Evolutionary conservation across 805 yeast species (phyloP).

Genomic region (Candida wancherniae): DNA sequence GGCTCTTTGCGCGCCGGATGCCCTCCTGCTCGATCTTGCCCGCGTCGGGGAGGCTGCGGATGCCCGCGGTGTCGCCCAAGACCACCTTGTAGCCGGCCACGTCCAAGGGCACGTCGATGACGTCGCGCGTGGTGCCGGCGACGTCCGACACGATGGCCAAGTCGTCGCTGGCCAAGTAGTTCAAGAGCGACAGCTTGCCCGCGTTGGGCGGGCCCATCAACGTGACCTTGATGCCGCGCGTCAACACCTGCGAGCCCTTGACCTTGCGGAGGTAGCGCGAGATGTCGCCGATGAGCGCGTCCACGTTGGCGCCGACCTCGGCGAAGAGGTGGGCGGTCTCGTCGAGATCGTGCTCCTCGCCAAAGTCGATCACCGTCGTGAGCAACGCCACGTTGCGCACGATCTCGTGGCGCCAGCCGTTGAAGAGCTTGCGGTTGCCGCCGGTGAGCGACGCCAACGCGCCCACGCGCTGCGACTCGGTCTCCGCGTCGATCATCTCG

Average conservation of each 20-base stretch:
- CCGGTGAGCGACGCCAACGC: constrained; percentile 76
- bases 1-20: constrained; percentile 65
- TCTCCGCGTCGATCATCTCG: constrained; percentile 88
- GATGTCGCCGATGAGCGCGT: constrained; percentile 42
- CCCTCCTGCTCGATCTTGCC: constrained; percentile 77
- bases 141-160: constrained; percentile 87
- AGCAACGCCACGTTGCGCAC: constrained; percentile 65
- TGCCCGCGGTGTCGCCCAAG: constrained; percentile 91
- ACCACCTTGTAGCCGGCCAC: constrained; percentile 79
- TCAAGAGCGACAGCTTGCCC: constrained; percentile 86
- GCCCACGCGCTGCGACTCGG: constrained; percentile 78
- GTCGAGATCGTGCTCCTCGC: constrained; percentile 85
- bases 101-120: constrained; percentile 75
- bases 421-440: constrained; percentile 48
- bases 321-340: constrained; percentile 52
- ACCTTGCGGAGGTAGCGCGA: constrained; percentile 41
- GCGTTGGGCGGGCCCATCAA: constrained; percentile 93
- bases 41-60: constrained; percentile 44
- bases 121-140: constrained; percentile 93
- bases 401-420: constrained; percentile 62
- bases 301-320: constrained; percentile 43
- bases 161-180: constrained; percentile 69
- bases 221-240: constrained; percentile 68
- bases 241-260: constrained; percentile 54
- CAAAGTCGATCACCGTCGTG: constrained; percentile 89